Percentiles rank a stretch among this genome's conserved stretches.
Conservation (phyloP, 176 grass and related monocot species). For the Carex kokanica region DNA sequence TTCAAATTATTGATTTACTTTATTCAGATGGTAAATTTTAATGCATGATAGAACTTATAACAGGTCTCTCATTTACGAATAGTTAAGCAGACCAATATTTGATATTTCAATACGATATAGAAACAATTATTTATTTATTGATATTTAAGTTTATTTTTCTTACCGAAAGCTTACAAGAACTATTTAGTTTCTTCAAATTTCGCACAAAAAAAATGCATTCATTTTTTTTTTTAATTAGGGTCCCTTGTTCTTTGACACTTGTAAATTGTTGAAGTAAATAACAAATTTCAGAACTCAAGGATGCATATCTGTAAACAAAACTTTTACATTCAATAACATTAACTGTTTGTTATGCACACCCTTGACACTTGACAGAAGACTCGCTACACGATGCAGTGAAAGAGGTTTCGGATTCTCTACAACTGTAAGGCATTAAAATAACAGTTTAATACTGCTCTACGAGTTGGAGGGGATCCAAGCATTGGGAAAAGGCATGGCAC, state of each 20-base stretch:
- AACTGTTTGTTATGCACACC: constrained; percentile 10
- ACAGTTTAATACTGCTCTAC: background rate
- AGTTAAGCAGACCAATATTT: too few species aligned
- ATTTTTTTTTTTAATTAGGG: background rate
- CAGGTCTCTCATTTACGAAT: too few species aligned
- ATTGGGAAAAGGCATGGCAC: background rate
- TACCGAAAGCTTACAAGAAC: too few species aligned
- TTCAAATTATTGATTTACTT: too few species aligned
- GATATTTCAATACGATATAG: too few species aligned
- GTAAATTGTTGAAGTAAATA: background rate
- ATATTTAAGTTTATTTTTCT: too few species aligned
- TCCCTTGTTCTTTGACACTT: background rate
- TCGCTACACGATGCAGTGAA: background rate
- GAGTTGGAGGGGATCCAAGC: background rate
- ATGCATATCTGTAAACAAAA: background rate
- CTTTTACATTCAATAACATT: background rate
- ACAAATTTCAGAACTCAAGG: background rate
- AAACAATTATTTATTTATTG: too few species aligned
- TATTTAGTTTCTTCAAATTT: too few species aligned
- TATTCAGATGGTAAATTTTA: too few species aligned
- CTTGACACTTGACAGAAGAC: background rate
- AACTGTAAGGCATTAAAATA: background rate
- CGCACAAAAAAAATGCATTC: too few species aligned
- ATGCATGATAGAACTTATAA: too few species aligned
- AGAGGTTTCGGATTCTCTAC: background rate